Evolutionary conservation across 1,284 basidiomycete genomes (phyloP).

Genomic region (Puccinia hordei): DNA sequence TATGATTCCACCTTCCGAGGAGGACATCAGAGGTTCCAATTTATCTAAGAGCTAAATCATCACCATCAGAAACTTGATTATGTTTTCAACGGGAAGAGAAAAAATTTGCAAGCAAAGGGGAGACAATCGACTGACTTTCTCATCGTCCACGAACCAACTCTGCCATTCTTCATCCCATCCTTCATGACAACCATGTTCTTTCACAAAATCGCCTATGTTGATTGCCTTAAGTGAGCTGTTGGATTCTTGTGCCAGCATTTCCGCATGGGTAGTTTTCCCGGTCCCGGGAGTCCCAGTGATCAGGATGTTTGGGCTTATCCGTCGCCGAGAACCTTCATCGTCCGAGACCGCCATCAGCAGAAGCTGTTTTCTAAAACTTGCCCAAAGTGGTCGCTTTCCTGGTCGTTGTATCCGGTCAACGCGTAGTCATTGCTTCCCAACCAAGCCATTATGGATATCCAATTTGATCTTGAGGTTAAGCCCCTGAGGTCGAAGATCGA

Average conservation of each 20-base stretch:
- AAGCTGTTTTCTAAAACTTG: too few species aligned
- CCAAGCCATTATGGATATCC: too few species aligned
- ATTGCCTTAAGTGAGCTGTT: conserved; percentile 68
- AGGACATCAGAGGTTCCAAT: conserved; percentile 61
- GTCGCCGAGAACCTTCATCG: background rate
- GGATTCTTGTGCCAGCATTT: conserved; percentile 66
- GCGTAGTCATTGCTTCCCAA: too few species aligned
- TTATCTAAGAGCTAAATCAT: conserved; percentile 74
- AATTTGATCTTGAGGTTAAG: too few species aligned
- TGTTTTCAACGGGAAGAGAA: background rate
- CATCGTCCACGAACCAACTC: conserved; percentile 90
- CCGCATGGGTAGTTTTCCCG: conserved; percentile 85
- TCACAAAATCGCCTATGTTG: conserved; percentile 86
- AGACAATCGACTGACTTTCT: conserved; percentile 67
- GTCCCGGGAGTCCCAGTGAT: conserved; percentile 64
- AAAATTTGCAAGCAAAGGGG: background rate
- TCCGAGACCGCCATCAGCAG: background rate
- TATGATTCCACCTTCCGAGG: conserved; percentile 73
- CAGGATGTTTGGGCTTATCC: conserved; percentile 57
- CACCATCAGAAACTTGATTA: background rate
- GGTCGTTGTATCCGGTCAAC: too few species aligned
- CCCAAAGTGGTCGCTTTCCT: too few species aligned
- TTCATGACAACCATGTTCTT: conserved; percentile 77
- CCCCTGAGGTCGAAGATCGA: too few species aligned
- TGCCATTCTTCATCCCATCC: conserved; percentile 93